Evolutionary conservation across 2,329 filamentous ascomycete species (phyloP).

Genomic region (Tolypocladium endophyticum): DNA sequence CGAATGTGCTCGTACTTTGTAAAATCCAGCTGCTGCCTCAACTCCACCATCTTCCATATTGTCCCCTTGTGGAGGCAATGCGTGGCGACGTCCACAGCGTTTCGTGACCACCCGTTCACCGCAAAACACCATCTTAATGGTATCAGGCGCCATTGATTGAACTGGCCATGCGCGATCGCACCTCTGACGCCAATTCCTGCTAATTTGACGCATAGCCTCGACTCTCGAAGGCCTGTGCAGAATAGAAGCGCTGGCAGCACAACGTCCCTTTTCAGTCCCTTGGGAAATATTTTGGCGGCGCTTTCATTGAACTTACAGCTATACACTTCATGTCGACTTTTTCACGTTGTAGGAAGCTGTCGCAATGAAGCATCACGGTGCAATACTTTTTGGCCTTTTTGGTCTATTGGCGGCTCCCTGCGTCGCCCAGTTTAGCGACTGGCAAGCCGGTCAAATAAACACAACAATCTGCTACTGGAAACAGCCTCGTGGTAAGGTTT

Average conservation of each 20-base stretch:
- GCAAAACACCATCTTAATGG: neutral
- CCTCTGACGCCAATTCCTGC: neutral
- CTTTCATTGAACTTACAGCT: neutral
- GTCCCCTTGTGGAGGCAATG: neutral
- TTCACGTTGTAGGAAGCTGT: neutral
- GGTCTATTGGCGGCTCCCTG: constrained; percentile 6
- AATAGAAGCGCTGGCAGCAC: neutral
- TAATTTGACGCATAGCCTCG: neutral
- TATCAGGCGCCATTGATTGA: neutral
- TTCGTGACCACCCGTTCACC: neutral
- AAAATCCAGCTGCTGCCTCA: neutral
- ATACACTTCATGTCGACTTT: neutral
- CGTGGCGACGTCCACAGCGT: neutral
- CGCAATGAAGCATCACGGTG: constrained; percentile 9
- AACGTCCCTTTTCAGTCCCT: neutral
- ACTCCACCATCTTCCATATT: neutral
- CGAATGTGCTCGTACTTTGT: neutral
- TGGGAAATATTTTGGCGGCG: neutral
- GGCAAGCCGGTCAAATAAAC: constrained; percentile 41
- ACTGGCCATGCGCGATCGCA: neutral
- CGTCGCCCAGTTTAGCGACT: constrained; percentile 32
- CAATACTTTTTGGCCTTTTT: constrained; percentile 7
- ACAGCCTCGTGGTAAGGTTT: constrained; percentile 27
- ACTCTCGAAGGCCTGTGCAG: neutral
- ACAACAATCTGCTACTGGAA: constrained; percentile 50